Evolutionary conservation across 1,139 yeast species (phyloP).

Genomic region (Saccharomyces hybrid): DNA sequence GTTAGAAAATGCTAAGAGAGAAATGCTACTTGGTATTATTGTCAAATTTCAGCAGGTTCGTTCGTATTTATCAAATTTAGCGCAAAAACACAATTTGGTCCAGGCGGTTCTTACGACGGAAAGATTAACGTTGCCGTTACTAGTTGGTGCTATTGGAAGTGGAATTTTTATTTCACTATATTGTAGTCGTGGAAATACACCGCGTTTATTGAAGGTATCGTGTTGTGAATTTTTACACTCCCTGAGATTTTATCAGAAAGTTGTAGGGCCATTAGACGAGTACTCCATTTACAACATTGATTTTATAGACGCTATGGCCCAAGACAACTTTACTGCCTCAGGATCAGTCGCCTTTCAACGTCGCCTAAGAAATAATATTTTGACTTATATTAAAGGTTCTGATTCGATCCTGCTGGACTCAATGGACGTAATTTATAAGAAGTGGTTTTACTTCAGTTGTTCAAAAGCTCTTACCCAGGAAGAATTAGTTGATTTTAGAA

Average conservation of each 20-base stretch:
- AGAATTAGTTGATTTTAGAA: slow-evolving; percentile 42
- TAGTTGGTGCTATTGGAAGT: slow-evolving; percentile 25
- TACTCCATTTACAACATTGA: slow-evolving; percentile 35
- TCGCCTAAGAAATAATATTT: slow-evolving; percentile 47
- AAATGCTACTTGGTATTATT: slow-evolving; percentile 20
- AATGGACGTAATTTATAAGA: slow-evolving; percentile 52
- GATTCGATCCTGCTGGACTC: slow-evolving; percentile 54
- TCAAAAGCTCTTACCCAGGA: slow-evolving; percentile 17
- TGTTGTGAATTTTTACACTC: slow-evolving; percentile 16
- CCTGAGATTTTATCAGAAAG: slow-evolving; percentile 16
- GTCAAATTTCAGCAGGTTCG: slow-evolving; percentile 22
- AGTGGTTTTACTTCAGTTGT: slow-evolving; percentile 37
- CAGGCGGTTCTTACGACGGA: slow-evolving; percentile 17
- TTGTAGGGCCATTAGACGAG: slow-evolving; percentile 15
- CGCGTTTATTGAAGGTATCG: slow-evolving; percentile 16
- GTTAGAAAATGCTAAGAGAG: slow-evolving; percentile 22
- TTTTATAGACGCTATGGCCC: slow-evolving; percentile 44
- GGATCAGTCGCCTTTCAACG: slow-evolving; percentile 80
- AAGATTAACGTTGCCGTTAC: slow-evolving; percentile 15
- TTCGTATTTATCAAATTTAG: slow-evolving; percentile 14
- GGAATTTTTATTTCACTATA: slow-evolving; percentile 26
- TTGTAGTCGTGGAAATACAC: slow-evolving; percentile 20
- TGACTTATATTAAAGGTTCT: slow-evolving; percentile 48
- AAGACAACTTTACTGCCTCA: slow-evolving; percentile 59
- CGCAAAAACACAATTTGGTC: slow-evolving; percentile 9